Base-by-base conservation (phyloP, 192 early-diverging fungal genomes). In the Coemansia sp. region DNA sequence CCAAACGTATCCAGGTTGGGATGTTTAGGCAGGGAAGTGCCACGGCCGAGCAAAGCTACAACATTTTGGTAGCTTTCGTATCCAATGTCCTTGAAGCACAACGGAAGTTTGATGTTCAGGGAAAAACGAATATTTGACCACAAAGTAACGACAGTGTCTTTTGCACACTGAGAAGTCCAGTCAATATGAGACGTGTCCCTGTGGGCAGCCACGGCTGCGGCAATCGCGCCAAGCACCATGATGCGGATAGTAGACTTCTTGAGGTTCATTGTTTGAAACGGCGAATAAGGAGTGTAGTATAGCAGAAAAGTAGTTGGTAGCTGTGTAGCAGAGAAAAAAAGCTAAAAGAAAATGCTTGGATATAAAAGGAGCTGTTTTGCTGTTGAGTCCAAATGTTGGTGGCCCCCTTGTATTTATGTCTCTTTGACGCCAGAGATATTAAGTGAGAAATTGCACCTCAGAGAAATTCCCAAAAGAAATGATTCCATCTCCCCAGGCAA, bases 161-260 rank as follows among this genome's bases (percentile, higher is more conserved):
- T 9, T 20, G 69, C 44, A 49, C 69, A 71, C 7, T n/a, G 38
- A 7, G 43, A 45, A 23, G 16, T 33, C 69, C 69, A 71, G 57
- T 65, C 57, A 23, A 71, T 71, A 5, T 44, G 4, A 5, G 60
- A 3, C 2, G 26, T 45, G 48, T 16, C 16, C 16, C n/a, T 1
- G 48, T 60, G 11, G 20, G 60, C 60, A 44, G 69, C 63, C 36
- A 63, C 63, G 16, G 26, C 60, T 26, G 69, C 69, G 23, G 63
- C 69, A 34, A 52, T 46, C 15, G 56, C 65, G 4, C 69, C 69
- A 30, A 71, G 14, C 16, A 61, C 15, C 33, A 65, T 20, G 35
- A 63, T 57, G 9, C 64, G 69, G 16, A 65, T 20, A 24, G 60
- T 36, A 33, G 59, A 8, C 24, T 39, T 71, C 63, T 71, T 71